Base-by-base conservation (phyloP, 176 grass and related monocot genomes). In the Cymbopogon citratus region DNA sequence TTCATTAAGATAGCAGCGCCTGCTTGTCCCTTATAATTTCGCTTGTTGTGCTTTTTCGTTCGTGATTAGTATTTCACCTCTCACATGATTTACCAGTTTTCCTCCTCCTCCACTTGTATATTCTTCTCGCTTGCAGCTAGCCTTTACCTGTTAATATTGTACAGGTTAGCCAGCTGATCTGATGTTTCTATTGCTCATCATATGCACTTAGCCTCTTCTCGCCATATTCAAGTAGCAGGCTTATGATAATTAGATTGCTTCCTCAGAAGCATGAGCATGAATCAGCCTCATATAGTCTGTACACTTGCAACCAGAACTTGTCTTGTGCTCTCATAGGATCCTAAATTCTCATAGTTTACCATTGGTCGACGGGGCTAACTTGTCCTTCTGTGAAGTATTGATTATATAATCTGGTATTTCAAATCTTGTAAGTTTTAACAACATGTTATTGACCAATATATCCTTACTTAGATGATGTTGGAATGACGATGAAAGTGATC, bases 191-290 rank as follows among this genome's bases (percentile, higher is more conserved):
- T 56, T 21, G 18, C 18, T 56, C 46, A 63, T 45, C 7, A 23
- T 16, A 35, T 8, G 8, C 29, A 71, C 14, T 28, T 41, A 25
- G 14, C 10, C 10, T 81, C 28, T 62, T 62, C 23, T 62, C 16
- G 6, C 15, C 15, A n/a, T 44, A 67, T 51, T 49, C 36, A 57
- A 75, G 41, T 66, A 39, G 12, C 43, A 28, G 5, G 38, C 25
- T 69, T 80, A 14, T 29, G 45, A 12, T 40, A 14, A 39, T 56
- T 69, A 69, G 33, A 35, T 63, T 27, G 31, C 15, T 27, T 29
- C 66, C 65, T 19, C 52, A 43, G 27, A 72, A 77, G 73, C 66
- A 62, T 71, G 45, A 75, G 63, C 77, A 81, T 81, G 41, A 29
- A 24, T 19, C 25, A 12, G 6, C 63, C 25, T 56, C 52, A 3